Base-by-base conservation (phyloP, 208 protist genomes). In the Phytomonas serpens region DNA sequence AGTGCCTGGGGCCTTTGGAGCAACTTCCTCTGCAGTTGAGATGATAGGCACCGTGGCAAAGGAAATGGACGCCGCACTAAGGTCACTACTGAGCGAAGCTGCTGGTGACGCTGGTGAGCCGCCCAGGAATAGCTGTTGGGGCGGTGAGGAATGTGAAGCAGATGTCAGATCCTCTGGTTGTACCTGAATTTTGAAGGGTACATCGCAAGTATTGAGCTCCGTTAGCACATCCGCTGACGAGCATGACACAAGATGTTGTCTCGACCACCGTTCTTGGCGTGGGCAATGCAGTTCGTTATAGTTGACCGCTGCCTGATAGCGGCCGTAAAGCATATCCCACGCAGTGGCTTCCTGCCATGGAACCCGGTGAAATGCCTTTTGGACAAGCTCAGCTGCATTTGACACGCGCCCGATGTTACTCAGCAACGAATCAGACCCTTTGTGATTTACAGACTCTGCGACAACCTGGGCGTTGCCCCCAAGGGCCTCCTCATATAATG, bases 251-350 rank as follows among this genome's bases (percentile, higher is more conserved):
- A 57, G 47, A 57, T 57, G 47, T 23, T 57, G 47, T 27, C 23
- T 57, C 72, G 78, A 66, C 76, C 76, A 87, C 74, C 69, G 68
- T 74, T 76, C 76, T 71, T 87, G 81, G 37, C 82, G 82, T 38
- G 79, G 75, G 64, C 82, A 83, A 51, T 76, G 72, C 33, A 70
- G 64, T 34, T 87, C 82, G 65, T 87, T 87, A 75, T 73, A 52
- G 32, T 42, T 30, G 14, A 87, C 32, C 27, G 57, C 64, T 27
- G 63, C 42, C 33, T 74, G 64, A 34, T 80, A 76, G 32, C 72
- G 76, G 0, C 82, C 82, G 7, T 78, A 70, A 32, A 66, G 38
- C 23, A 40, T n/a, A 40, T 87, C 82, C 79, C 75, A 80, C 29
- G n/a, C 51, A 37, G 79, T 82, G 32, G 76, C 62, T 5, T 65